phyloP scores from a whole-genome alignment of 495 filamentous ascomycete species.

The Neurospora sp. region DNA sequence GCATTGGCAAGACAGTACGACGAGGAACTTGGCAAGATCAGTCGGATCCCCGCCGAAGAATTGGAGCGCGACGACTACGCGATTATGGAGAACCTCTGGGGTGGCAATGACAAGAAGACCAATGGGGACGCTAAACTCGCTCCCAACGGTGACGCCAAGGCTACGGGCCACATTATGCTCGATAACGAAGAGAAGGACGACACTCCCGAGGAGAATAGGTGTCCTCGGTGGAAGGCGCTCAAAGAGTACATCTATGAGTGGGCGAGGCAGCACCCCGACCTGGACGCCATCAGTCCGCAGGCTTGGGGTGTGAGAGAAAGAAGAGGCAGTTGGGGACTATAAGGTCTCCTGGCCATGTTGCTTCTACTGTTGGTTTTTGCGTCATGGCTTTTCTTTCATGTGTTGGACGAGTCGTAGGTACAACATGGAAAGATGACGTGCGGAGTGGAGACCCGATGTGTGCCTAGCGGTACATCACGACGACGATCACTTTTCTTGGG shows the following conservation, averaged over 20 bases:
- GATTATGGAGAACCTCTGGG: conserved; percentile 53
- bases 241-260: conserved; percentile 75
- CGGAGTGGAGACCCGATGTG: not conserved
- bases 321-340: conserved; percentile 79
- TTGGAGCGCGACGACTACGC: conserved; percentile 62
- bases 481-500: not conserved
- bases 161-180: conserved; percentile 25
- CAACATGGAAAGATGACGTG: not conserved
- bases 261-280: conserved; percentile 65
- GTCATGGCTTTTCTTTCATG: conserved; percentile 2
- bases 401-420: not conserved
- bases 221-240: conserved; percentile 69
- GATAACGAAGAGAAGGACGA: conserved; percentile 26
- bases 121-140: conserved; percentile 17
- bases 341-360: not conserved
- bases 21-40: conserved; percentile 69
- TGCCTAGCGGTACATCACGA: not conserved
- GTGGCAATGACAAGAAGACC: conserved; percentile 5
- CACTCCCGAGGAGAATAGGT: conserved; percentile 28
- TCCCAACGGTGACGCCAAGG: conserved; percentile 21
- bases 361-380: not conserved
- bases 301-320: conserved; percentile 65
- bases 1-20: conserved; percentile 74
- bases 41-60: conserved; percentile 50
- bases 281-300: conserved; percentile 44